Percentiles rank a stretch among this genome's conserved stretches.
These are phyloP conservation scores for Fusarium sulawesiense DNA, from an alignment of 2,329 filamentous ascomycete genomes.

Conservation along the genomic window DNA sequence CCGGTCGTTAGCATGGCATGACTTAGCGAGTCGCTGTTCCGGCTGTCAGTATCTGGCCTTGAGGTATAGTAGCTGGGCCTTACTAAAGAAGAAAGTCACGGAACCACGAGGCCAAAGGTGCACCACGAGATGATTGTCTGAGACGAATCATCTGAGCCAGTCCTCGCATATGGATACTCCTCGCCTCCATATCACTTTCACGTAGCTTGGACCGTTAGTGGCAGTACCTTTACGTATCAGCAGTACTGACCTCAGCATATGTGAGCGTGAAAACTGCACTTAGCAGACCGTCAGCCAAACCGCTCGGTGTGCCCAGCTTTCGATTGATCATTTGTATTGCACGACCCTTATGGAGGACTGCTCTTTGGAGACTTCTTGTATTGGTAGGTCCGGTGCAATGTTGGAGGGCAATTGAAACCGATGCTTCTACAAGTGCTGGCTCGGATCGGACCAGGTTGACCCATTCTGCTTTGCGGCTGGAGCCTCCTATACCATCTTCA, in stretches of 20 bases:
- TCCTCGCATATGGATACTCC: constrained; percentile 26
- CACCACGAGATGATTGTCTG: constrained; percentile 5
- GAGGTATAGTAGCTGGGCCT: accelerated
- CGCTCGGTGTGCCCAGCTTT: background rate
- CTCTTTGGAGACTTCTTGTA: background rate
- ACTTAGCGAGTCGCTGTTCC: constrained; percentile 20
- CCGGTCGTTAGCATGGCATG: constrained; percentile 9
- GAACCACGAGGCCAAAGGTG: constrained; percentile 7
- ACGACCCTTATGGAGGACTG: constrained; percentile 2
- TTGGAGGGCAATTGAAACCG: constrained; percentile 32
- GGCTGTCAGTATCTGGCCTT: accelerated
- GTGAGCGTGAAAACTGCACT: constrained; percentile 39
- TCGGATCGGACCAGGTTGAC: constrained; percentile 33
- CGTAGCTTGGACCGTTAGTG: constrained; percentile 17
- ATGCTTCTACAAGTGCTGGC: constrained; percentile 44
- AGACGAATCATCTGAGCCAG: constrained; percentile 19
- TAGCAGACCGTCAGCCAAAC: constrained; percentile 34
- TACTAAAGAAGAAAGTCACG: constrained; percentile 21
- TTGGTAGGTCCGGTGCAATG: background rate
- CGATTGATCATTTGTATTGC: constrained; percentile 35
- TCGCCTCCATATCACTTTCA: constrained; percentile 15
- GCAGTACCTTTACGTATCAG: accelerated
- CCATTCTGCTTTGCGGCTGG: constrained; percentile 24
- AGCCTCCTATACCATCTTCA: background rate
- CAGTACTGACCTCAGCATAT: constrained; percentile 18